Conservation (phyloP, 1,284 basidiomycete species). For the Schizopora paradoxa region DNA sequence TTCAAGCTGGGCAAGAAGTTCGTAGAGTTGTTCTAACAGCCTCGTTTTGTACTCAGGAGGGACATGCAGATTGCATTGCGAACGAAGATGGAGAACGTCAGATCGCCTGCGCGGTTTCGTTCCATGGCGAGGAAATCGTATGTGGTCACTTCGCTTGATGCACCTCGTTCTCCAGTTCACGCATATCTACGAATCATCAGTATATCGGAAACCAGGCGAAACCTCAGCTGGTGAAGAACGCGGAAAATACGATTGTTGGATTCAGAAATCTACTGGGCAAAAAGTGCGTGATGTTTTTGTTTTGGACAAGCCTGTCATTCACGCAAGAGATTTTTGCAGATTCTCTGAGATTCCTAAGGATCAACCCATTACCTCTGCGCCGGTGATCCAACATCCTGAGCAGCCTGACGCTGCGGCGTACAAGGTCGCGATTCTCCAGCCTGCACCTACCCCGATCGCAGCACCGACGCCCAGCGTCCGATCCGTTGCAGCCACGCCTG, state of each 20-base stretch:
- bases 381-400: conserved; percentile 73
- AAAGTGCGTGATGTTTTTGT: conserved; percentile 46
- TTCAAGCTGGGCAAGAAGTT: conserved; percentile 23
- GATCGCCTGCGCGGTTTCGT: conserved; percentile 92
- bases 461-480: conserved; percentile 32
- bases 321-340: conserved; percentile 32
- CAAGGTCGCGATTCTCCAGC: conserved; percentile 78
- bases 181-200: conserved; percentile 33
- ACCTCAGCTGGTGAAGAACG: conserved; percentile 93
- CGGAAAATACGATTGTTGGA: conserved; percentile 88
- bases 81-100: conserved; percentile 99
- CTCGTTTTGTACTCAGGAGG: conserved; percentile 52
- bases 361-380: conserved; percentile 48
- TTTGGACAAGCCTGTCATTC: conserved; percentile 4
- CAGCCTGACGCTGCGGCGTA: conserved; percentile 75
- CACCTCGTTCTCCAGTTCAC: conserved; percentile 7
- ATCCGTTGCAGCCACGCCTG: conserved; percentile 54
- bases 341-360: conserved; percentile 71
- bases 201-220: conserved; percentile 97
- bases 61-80: conserved; percentile 88
- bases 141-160: conserved; percentile 27
- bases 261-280: conserved; percentile 94
- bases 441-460: conserved; percentile 51
- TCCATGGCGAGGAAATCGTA: conserved; percentile 86
- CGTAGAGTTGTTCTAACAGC: conserved; percentile 14